Evolutionary conservation across 345 rosid genomes (phyloP), one percentile per base, ranked within the genome.

Genomic region (Schrenkiella parvula): DNA sequence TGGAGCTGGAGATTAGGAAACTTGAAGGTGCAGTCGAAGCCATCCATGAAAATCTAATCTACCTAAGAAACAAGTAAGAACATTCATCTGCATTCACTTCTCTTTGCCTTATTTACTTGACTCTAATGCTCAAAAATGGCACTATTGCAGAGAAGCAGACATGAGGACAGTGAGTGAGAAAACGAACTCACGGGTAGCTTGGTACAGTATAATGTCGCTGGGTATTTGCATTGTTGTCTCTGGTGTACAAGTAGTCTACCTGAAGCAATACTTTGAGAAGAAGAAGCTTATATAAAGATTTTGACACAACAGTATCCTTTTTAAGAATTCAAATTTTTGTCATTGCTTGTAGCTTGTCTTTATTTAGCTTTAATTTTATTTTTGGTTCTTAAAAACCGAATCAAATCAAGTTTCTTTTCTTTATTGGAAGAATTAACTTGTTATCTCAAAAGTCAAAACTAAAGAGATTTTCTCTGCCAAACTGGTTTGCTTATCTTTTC

Each of bases 1-100:
- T 95, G 56, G 97, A 95, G 86, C 88, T 91, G 4, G 98, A 91
- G 86, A 82, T 95, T 55, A 83, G 82, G 84, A 95, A 95, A 80
- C 96, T 95, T 4, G 96, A 85, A 82, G 97, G 89, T 22, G 87
- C 86, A 0, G 96, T 91, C 3, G 92, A 87, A 74, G 88, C 90
- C 78, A 88, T 95, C 74, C 96, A 87, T 70, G 95, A 86, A 78
- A 90, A 89, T 76, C 69, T 95, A 60, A 56, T 86, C 10, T 81
- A 82, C 83, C 83, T 89, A 41, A 92, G 84, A 75, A 68, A 35
- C 85, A 87, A 84, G 99, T 95, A 82, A 78, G 34, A 22, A 8
- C 6, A 15, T 18, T n/a, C 12, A 47, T 11, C 32, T 44, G 10
- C 5, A 31, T 18, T 41, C n/a, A 25, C 39, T 26, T 8, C 6